phyloP scores from a whole-genome alignment of 1,284 basidiomycete species.

The Trametes sp. region DNA sequence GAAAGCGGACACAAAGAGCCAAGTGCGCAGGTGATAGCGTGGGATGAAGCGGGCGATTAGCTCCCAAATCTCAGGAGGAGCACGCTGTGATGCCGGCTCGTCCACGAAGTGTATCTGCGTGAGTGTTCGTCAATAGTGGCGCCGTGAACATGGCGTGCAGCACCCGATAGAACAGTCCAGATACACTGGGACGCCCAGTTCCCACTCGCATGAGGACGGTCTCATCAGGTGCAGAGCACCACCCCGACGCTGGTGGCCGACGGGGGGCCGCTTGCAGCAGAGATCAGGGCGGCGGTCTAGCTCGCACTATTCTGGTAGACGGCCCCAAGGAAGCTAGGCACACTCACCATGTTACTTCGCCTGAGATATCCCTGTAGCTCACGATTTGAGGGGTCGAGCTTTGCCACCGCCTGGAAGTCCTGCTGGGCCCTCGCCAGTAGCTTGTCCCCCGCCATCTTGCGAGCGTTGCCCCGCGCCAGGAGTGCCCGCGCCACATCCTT shows the following conservation, averaged over 20 bases:
- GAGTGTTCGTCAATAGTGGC: background rate
- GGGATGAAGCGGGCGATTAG: constrained; percentile 66
- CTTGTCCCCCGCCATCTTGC: constrained; percentile 59
- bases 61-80: constrained; percentile 72
- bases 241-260: background rate
- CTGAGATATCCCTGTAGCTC: constrained; percentile 59
- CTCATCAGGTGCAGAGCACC: too few species aligned
- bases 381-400: constrained; percentile 64
- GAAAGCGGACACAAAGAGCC: constrained; percentile 69
- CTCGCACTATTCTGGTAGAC: constrained; percentile 2
- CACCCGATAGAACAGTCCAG: background rate
- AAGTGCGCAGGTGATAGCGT: constrained; percentile 67
- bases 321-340: background rate
- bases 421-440: constrained; percentile 63
- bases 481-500: constrained; percentile 60
- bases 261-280: background rate
- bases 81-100: constrained; percentile 63
- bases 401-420: constrained; percentile 66
- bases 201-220: background rate
- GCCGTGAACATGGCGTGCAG: background rate
- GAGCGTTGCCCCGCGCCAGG: constrained; percentile 63
- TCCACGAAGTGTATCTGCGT: constrained; percentile 57
- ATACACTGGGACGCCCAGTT: background rate
- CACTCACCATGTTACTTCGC: constrained; percentile 37
- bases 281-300: background rate